Evolutionary conservation across 371 early-diverging fungal species (phyloP).

Genomic region (Dichotomocladium elegans): DNA sequence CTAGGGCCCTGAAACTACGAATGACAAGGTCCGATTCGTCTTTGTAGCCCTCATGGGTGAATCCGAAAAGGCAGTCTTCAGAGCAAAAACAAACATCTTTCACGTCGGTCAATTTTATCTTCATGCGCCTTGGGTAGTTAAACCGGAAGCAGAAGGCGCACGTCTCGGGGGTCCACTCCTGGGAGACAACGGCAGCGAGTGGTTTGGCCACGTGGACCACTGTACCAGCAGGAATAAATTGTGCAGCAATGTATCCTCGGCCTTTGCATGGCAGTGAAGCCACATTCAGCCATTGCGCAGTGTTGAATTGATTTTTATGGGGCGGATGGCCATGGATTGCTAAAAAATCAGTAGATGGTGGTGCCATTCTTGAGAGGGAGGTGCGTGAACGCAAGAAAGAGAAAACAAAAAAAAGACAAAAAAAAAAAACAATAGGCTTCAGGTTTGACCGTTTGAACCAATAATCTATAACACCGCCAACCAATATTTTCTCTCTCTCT

Average conservation of each 20-base stretch:
- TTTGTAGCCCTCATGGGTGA: not conserved
- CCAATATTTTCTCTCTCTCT: too few species aligned
- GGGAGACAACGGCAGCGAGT: slow-evolving; percentile 28
- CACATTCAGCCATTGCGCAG: slow-evolving; percentile 1
- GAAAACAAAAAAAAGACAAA: slow-evolving; percentile 2
- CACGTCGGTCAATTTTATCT: slow-evolving; percentile 8
- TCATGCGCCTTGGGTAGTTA: slow-evolving; percentile 32
- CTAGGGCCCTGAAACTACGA: not conserved
- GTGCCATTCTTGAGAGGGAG: too few species aligned
- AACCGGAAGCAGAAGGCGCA: slow-evolving; percentile 39
- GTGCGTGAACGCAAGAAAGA: not conserved
- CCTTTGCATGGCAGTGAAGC: slow-evolving; percentile 29
- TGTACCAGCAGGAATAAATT: slow-evolving; percentile 21
- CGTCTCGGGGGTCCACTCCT: slow-evolving; percentile 41
- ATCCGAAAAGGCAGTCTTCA: slow-evolving; percentile 16
- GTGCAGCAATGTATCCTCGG: slow-evolving; percentile 26
- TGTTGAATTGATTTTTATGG: slow-evolving; percentile 1
- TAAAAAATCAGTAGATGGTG: not conserved
- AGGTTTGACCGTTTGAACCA: too few species aligned
- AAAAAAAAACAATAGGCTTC: not conserved
- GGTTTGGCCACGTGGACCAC: slow-evolving; percentile 22
- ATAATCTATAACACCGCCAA: too few species aligned
- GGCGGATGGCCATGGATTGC: slow-evolving; percentile 11
- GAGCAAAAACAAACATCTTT: slow-evolving; percentile 32
- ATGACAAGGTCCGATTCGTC: slow-evolving; percentile 10